Conservation (phyloP, 2,329 filamentous ascomycete species). For the Penicillium sp. region DNA sequence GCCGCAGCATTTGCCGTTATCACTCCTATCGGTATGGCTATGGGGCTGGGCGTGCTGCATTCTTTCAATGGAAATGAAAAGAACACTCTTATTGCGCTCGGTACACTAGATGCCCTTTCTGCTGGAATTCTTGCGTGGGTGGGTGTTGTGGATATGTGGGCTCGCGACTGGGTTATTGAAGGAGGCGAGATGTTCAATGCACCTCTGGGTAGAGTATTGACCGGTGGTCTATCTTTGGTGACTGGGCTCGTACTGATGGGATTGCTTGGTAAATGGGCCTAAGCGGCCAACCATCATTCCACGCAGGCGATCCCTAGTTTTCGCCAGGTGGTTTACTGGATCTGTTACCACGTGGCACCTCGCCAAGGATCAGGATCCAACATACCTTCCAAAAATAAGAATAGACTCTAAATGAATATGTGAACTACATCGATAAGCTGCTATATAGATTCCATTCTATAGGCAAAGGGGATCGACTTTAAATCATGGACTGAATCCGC, state of each 20-base stretch:
- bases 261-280: constrained; percentile 77
- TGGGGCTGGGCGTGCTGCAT: constrained; percentile 74
- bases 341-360: neutral
- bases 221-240: constrained; percentile 62
- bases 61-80: constrained; percentile 76
- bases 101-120: constrained; percentile 74
- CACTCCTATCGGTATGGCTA: constrained; percentile 80
- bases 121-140: constrained; percentile 82
- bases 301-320: neutral
- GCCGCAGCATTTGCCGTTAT: constrained; percentile 70
- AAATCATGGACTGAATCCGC: neutral
- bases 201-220: constrained; percentile 53
- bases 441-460: neutral
- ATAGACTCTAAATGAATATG: constrained; percentile 5
- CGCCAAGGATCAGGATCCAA: neutral
- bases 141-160: constrained; percentile 80
- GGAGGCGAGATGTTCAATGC: constrained; percentile 64
- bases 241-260: constrained; percentile 73
- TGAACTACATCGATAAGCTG: constrained; percentile 1
- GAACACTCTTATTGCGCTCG: constrained; percentile 72
- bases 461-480: neutral
- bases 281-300: neutral
- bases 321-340: neutral
- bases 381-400: constrained; percentile 11
- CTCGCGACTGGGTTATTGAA: constrained; percentile 71